These are phyloP conservation scores for Paramecium octaurelia DNA, from an alignment of 73 alveolate genomes.

Conservation along the genomic window DNA sequence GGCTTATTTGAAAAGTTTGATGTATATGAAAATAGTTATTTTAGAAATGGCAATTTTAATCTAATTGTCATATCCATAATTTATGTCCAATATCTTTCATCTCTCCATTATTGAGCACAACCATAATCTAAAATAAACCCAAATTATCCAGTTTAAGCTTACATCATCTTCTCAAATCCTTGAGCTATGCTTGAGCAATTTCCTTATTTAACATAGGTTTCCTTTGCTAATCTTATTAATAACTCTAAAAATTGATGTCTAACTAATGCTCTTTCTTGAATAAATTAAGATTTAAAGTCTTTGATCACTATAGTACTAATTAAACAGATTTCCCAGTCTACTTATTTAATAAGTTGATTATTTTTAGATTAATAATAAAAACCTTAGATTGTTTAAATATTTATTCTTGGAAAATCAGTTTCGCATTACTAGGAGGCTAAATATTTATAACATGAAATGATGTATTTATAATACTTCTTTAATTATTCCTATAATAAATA, in stretches of 20 bases:
- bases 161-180: conserved; percentile 68
- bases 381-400: conserved; percentile 41
- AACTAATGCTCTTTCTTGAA: conserved; percentile 71
- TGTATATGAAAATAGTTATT: conserved; percentile 57
- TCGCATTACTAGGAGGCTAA: conserved; percentile 63
- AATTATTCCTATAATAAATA: conserved; percentile 33
- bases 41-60: conserved; percentile 57
- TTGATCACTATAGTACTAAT: neutral
- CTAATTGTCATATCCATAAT: conserved; percentile 65
- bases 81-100: conserved; percentile 63
- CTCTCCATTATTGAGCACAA: conserved; percentile 71
- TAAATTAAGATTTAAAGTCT: conserved; percentile 2
- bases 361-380: conserved; percentile 50
- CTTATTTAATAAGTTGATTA: neutral
- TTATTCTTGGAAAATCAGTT: conserved; percentile 56
- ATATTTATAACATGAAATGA: conserved; percentile 63
- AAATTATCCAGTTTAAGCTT: conserved; percentile 56
- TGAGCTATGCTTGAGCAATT: conserved; percentile 38
- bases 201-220: conserved; percentile 62
- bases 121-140: conserved; percentile 46
- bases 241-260: conserved; percentile 76
- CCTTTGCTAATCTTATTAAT: conserved; percentile 71
- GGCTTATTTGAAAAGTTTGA: conserved; percentile 63
- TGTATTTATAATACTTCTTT: conserved; percentile 42
- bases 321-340: conserved; percentile 46